phyloP scores from a whole-genome alignment of 2,329 filamentous ascomycete genomes.

The Nothomitra cinnamomea region DNA sequence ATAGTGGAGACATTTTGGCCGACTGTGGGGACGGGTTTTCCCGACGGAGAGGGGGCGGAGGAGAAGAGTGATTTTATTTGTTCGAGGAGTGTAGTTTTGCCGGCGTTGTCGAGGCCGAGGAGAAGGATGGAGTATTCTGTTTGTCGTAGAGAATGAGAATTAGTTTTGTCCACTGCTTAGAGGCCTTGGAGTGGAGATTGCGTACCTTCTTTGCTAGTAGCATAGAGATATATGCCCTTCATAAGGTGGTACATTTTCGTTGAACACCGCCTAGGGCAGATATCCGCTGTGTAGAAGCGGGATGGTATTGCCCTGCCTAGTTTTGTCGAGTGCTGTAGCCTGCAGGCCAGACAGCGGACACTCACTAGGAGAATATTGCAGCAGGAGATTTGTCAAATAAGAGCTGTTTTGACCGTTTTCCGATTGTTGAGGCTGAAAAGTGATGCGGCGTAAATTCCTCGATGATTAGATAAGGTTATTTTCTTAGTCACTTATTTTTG shows the following conservation, averaged over 20 bases:
- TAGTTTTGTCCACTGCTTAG: constrained; percentile 4
- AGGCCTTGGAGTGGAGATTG: not conserved
- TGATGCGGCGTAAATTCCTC: not conserved
- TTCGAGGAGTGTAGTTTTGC: constrained; percentile 85
- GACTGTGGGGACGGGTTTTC: constrained; percentile 84
- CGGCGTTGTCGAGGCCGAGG: constrained; percentile 83
- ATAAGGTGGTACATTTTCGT: constrained; percentile 80
- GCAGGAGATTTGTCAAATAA: too few relatives aligned
- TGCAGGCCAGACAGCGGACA: not conserved
- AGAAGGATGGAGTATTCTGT: constrained; percentile 91
- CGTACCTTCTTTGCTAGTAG: constrained; percentile 88
- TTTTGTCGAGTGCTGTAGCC: not conserved
- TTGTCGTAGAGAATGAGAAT: not conserved
- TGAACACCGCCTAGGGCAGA: not conserved
- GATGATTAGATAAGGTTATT: not conserved
- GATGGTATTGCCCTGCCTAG: too few relatives aligned
- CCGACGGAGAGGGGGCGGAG: constrained; percentile 52
- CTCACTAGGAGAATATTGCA: not conserved
- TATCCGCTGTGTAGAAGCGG: not conserved
- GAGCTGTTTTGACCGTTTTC: not conserved
- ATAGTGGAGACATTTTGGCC: constrained; percentile 94
- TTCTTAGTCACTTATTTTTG: too few relatives aligned
- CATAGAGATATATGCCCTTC: constrained; percentile 87
- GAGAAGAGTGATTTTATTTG: constrained; percentile 63
- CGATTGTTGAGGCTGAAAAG: not conserved